phyloP scores from a whole-genome alignment of 2,329 filamentous ascomycete species.

The Epichloe festucae region DNA sequence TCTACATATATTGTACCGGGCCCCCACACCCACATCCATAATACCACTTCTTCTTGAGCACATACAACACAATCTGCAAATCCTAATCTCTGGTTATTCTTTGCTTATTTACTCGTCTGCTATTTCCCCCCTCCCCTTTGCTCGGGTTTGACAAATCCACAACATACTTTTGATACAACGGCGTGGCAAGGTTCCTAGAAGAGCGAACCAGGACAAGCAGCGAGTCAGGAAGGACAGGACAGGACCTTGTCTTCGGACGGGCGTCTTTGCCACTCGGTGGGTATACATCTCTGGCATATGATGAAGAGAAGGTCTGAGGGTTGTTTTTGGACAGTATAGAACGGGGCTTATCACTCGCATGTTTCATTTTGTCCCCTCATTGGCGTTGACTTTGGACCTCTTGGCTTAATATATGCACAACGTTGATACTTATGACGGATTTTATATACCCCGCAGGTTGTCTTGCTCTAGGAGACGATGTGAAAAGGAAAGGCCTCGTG shows the following conservation, averaged over 20 bases:
- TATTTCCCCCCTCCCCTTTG: not conserved
- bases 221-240: not conserved
- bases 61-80: not conserved
- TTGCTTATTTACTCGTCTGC: not conserved
- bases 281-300: not conserved
- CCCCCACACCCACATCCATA: not conserved
- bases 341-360: not conserved
- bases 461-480: not conserved
- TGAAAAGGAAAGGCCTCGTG: not conserved
- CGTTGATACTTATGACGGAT: not conserved
- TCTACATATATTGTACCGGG: not conserved
- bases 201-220: not conserved
- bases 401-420: not conserved
- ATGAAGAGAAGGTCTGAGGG: not conserved
- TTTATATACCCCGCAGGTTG: no score
- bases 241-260: not conserved
- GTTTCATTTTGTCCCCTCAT: not conserved
- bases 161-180: constrained; percentile 3
- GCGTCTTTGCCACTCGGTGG: not conserved
- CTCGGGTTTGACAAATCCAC: not conserved
- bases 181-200: not conserved
- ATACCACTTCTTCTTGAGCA: not conserved
- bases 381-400: not conserved
- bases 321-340: not conserved
- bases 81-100: not conserved